phyloP scores from a whole-genome alignment of 768 basidiomycete species.

The Pholiota microspora region DNA sequence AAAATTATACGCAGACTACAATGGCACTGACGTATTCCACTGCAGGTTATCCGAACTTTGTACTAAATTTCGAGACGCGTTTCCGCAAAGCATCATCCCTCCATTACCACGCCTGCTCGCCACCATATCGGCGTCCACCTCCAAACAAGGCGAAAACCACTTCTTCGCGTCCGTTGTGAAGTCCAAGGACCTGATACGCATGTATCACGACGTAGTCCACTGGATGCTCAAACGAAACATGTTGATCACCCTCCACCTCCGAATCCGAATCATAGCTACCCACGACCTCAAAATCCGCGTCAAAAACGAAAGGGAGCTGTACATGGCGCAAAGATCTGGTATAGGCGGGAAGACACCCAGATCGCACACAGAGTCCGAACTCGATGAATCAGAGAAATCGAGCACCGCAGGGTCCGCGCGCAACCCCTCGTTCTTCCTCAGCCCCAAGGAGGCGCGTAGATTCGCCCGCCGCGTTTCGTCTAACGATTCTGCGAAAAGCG shows the following conservation, averaged over 20 bases:
- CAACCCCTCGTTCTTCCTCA: slow-evolving; percentile 40
- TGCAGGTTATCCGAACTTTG: slow-evolving; percentile 42
- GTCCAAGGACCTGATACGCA: slow-evolving; percentile 59
- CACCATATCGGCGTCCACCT: slow-evolving; percentile 65
- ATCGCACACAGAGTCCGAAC: slow-evolving; percentile 13
- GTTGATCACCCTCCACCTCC: slow-evolving; percentile 80
- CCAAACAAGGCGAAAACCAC: slow-evolving; percentile 63
- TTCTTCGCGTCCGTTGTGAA: slow-evolving; percentile 81
- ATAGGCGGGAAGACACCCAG: slow-evolving; percentile 9
- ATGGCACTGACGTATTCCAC: neutral
- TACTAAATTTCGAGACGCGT: slow-evolving; percentile 58
- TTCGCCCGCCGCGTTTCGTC: slow-evolving; percentile 39
- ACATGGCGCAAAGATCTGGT: slow-evolving; percentile 28
- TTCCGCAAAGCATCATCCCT: slow-evolving; percentile 59
- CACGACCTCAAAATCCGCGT: slow-evolving; percentile 72
- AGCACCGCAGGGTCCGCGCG: slow-evolving; percentile 3
- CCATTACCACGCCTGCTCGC: slow-evolving; percentile 74
- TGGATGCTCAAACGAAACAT: slow-evolving; percentile 93
- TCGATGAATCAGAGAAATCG: slow-evolving; percentile 3
- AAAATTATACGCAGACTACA: neutral
- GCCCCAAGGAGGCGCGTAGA: slow-evolving; percentile 44
- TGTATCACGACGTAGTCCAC: slow-evolving; percentile 79
- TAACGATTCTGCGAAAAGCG: slow-evolving; percentile 40
- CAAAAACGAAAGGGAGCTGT: slow-evolving; percentile 40
- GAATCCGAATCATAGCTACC: slow-evolving; percentile 81